Base-by-base conservation (phyloP, 2,329 filamentous ascomycete genomes). In the Colletotrichum tanaceti region DNA sequence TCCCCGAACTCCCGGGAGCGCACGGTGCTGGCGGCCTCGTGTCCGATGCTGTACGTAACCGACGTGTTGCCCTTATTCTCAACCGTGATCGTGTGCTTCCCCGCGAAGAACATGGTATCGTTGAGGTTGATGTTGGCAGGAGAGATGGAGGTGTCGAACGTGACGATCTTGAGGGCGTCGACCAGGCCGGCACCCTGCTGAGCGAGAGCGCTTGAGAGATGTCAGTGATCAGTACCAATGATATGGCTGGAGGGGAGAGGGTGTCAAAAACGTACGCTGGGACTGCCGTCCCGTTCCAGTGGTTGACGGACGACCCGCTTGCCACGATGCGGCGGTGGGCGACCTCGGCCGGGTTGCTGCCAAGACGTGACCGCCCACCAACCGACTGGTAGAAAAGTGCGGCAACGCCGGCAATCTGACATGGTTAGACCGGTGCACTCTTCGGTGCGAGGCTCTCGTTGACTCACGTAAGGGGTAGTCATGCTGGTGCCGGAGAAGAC, bases 81-180 rank as follows among this genome's bases (percentile, higher is more conserved):
- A 70, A 91, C 80, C 39, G 79, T 83, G 73, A 91, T 87, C 70
- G 83, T 82, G 59, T 83, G 78, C 1, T 77, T 79, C 13, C 79
- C 75, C 39, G 76, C 74, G 69, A 88, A 84, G 79, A 90, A 75
- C 70, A 86, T 84, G 0, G 87, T 89, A 74, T 91, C 89, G 74
- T 90, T 90, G 77, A 90, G 89, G 6, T 86, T 83, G 20, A 91
- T 77, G 74, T 83, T 86, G 9, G 85, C 85, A 4, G 82, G 83
- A 70, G 74, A 74, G 46, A 82, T 70, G 28, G 74, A 66, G 6
- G 77, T 79, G 5, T 71, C 75, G 22, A 77, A 73, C 24, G 79
- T 74, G n/a, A 81, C 72, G 5, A 78, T 75, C 58, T 79, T 76
- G 70, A 85, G 84, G 3, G 86, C 88, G 71, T 89, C 86, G 57